phyloP scores from a whole-genome alignment of 2,329 filamentous ascomycete species.

The Penicillium sp. region DNA sequence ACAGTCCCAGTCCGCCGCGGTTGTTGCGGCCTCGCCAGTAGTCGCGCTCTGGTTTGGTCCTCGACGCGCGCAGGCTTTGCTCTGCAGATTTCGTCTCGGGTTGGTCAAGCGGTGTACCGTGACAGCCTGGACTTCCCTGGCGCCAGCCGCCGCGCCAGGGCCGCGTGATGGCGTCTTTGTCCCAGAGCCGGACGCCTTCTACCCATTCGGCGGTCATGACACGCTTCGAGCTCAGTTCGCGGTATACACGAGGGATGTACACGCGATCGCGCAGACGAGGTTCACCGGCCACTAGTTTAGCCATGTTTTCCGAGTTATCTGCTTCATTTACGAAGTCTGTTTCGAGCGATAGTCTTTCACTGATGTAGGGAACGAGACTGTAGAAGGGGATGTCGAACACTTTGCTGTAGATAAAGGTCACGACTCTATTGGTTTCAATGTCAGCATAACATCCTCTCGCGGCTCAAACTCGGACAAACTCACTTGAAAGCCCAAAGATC shows the following conservation, averaged over 20 bases:
- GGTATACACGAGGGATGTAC: constrained; percentile 82
- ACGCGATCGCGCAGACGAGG: constrained; percentile 74
- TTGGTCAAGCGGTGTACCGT: constrained; percentile 61
- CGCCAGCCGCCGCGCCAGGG: constrained; percentile 77
- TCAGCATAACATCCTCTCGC: constrained; percentile 14
- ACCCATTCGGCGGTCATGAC: constrained; percentile 98
- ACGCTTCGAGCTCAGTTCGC: constrained; percentile 76
- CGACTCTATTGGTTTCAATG: constrained; percentile 56
- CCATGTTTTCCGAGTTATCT: constrained; percentile 82
- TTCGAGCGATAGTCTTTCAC: constrained; percentile 85
- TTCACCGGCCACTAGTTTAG: constrained; percentile 70
- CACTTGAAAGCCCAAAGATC: constrained; percentile 94
- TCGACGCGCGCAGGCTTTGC: constrained; percentile 40
- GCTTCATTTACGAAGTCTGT: constrained; percentile 95
- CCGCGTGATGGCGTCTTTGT: constrained; percentile 75
- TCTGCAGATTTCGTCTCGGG: constrained; percentile 49
- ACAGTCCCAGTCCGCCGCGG: constrained; percentile 79
- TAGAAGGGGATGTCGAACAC: constrained; percentile 95
- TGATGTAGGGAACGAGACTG: constrained; percentile 86
- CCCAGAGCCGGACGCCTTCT: constrained; percentile 89
- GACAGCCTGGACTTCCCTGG: constrained; percentile 74
- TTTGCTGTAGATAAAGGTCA: constrained; percentile 77
- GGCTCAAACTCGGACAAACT: constrained; percentile 29
- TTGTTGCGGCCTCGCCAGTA: constrained; percentile 72
- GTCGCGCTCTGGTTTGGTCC: constrained; percentile 75